Evolutionary conservation across 2,329 filamentous ascomycete genomes (phyloP).

Genomic region (Dactylonectria macrodidyma): DNA sequence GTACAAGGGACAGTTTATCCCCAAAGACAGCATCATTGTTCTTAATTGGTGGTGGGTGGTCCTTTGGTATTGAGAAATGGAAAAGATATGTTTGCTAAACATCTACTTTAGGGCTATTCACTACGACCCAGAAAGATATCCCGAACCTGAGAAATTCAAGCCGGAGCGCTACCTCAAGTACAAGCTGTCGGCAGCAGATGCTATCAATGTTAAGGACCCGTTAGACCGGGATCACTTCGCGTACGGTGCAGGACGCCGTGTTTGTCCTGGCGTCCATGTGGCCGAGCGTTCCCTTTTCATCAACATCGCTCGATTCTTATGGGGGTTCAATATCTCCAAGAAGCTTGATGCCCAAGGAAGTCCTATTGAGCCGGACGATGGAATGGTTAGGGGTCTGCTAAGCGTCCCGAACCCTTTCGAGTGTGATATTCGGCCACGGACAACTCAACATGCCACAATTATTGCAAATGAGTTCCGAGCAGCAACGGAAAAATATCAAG

Average conservation of each 20-base stretch:
- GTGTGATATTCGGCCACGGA: constrained; percentile 1
- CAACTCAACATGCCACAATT: constrained; percentile 1
- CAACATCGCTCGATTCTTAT: constrained; percentile 69
- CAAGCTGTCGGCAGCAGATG: constrained; percentile 49
- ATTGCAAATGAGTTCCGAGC: not conserved
- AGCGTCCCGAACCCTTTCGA: not conserved
- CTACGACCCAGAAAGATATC: constrained; percentile 59
- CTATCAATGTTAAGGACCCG: constrained; percentile 47
- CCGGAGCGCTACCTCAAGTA: constrained; percentile 54
- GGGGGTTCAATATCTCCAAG: constrained; percentile 66
- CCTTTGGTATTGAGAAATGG: not conserved
- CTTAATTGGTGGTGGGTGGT: constrained; percentile 54
- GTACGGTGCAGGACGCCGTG: constrained; percentile 69
- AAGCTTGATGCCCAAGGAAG: not conserved
- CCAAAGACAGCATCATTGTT: constrained; percentile 59
- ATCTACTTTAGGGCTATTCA: constrained; percentile 53
- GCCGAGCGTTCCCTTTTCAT: constrained; percentile 74
- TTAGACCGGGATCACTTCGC: constrained; percentile 68
- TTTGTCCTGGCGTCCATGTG: constrained; percentile 68
- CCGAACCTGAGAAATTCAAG: constrained; percentile 59
- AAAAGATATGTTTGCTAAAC: constrained; percentile 2
- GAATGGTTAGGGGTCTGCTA: not conserved
- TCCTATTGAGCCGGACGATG: not conserved
- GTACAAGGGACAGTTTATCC: constrained; percentile 59
- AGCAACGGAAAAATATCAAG: no score